A percentile compares a stretch with the other conserved stretches of the same genome.
Conservation (phyloP, 345 rosid species). For the Euclidium syriacum region DNA sequence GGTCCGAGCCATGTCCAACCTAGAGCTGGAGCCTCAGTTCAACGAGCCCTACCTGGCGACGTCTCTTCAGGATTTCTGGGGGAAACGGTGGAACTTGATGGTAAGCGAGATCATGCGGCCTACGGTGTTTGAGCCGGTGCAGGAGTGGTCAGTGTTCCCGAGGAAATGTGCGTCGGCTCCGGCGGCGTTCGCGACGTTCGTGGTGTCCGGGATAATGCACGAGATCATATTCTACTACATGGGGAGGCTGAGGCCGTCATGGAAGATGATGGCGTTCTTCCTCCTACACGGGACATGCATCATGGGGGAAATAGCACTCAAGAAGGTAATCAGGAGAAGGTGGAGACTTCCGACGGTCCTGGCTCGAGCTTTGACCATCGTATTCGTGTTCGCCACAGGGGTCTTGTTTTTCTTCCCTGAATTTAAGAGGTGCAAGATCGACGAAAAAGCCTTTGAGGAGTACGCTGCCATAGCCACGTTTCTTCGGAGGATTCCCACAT, state of each 20-base stretch:
- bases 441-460: constrained; percentile 38
- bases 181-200: constrained; percentile 34
- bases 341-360: constrained; percentile 20
- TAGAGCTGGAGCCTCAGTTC: constrained; percentile 48
- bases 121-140: constrained; percentile 43
- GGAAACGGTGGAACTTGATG: constrained; percentile 58
- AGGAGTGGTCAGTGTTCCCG: constrained; percentile 2
- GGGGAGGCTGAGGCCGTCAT: constrained; percentile 37
- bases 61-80: constrained; percentile 67
- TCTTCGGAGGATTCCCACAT: no score
- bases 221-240: constrained; percentile 48
- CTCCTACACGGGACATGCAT: constrained; percentile 45
- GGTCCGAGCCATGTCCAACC: constrained; percentile 27
- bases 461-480: constrained; percentile 29
- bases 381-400: constrained; percentile 29
- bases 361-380: constrained; percentile 31
- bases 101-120: constrained; percentile 47
- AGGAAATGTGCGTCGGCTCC: constrained; percentile 38
- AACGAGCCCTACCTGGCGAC: constrained; percentile 46
- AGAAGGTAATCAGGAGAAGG: constrained; percentile 15
- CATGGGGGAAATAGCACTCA: constrained; percentile 27
- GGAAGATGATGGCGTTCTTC: constrained; percentile 46
- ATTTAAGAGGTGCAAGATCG: constrained; percentile 11
- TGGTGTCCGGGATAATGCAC: constrained; percentile 48
- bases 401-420: constrained; percentile 39